Conservation (phyloP, 1,284 basidiomycete species). For the Ganoderma lingzhi region DNA sequence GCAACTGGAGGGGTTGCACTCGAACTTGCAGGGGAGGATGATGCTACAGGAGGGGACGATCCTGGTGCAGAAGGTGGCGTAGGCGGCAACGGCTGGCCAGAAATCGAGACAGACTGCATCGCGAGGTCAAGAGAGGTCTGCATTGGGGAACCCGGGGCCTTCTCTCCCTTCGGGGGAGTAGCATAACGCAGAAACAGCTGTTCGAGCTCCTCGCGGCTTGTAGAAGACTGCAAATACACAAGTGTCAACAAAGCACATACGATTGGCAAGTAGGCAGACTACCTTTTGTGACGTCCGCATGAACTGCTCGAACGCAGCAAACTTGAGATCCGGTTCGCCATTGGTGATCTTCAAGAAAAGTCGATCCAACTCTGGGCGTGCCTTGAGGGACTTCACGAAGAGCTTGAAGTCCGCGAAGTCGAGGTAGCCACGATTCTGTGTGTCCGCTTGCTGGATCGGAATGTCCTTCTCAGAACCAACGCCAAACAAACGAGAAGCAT, state of each 20-base stretch:
- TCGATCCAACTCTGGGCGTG: slow-evolving; percentile 80
- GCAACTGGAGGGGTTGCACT: slow-evolving; percentile 36
- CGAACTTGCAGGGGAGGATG: slow-evolving; percentile 27
- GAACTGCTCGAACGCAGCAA: slow-evolving; percentile 68
- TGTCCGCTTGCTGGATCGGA: slow-evolving; percentile 70
- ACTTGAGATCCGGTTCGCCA: slow-evolving; percentile 56
- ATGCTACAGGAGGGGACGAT: slow-evolving; percentile 6
- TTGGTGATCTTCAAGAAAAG: slow-evolving; percentile 66
- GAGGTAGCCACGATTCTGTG: slow-evolving; percentile 69
- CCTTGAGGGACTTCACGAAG: slow-evolving; percentile 88
- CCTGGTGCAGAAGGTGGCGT: background rate
- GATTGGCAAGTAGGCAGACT: slow-evolving; percentile 17
- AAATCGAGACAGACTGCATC: slow-evolving; percentile 27
- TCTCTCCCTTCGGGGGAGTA: slow-evolving; percentile 33
- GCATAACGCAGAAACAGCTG: slow-evolving; percentile 66
- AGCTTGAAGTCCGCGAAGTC: slow-evolving; percentile 87
- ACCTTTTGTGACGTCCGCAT: slow-evolving; percentile 77
- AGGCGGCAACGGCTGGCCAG: background rate
- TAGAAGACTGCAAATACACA: slow-evolving; percentile 50
- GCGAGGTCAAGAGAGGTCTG: slow-evolving; percentile 39
- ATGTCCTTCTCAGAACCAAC: slow-evolving; percentile 4
- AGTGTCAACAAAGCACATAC: background rate
- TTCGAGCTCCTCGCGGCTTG: slow-evolving; percentile 55
- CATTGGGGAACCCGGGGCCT: slow-evolving; percentile 30
- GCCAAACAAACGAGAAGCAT: slow-evolving; percentile 2